A percentile compares a stretch with the other conserved stretches of the same genome.
phyloP scores from a whole-genome alignment of 768 basidiomycete genomes.

The Asterophora lycoperdoides region DNA sequence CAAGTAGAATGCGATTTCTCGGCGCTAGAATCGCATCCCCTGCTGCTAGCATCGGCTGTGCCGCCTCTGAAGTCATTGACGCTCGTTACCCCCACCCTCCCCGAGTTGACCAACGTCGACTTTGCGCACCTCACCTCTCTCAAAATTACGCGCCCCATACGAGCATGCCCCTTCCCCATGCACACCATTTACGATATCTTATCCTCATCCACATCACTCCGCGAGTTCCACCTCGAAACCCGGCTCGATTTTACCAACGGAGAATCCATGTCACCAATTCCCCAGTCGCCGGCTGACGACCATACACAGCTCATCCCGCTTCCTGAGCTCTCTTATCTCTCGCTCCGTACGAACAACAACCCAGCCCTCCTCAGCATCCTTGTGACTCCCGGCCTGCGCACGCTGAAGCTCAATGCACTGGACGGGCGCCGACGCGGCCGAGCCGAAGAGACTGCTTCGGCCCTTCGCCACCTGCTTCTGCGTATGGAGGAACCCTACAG shows the following conservation, averaged over 20 bases:
- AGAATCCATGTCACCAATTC: not conserved
- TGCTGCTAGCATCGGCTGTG: not conserved
- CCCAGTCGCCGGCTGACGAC: not conserved
- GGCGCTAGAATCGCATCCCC: not conserved
- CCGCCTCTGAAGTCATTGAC: constrained; percentile 13
- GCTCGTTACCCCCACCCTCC: constrained; percentile 23
- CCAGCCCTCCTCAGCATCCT: constrained; percentile 27
- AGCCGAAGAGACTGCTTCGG: constrained; percentile 24
- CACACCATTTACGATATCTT: constrained; percentile 18
- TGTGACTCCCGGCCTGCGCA: constrained; percentile 26
- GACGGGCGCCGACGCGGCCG: constrained; percentile 28
- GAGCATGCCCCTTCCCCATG: constrained; percentile 21
- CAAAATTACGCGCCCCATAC: constrained; percentile 20
- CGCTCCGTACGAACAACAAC: constrained; percentile 32
- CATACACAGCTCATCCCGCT: constrained; percentile 6
- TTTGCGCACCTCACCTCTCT: constrained; percentile 17
- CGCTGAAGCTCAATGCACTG: constrained; percentile 30
- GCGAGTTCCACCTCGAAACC: constrained; percentile 19
- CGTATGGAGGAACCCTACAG: constrained; percentile 23
- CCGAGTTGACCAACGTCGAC: constrained; percentile 15
- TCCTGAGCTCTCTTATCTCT: constrained; percentile 22
- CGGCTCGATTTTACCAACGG: constrained; percentile 9
- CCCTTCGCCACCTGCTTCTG: constrained; percentile 26
- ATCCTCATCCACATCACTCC: constrained; percentile 14
- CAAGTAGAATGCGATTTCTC: not conserved